These are phyloP conservation scores for Postia placenta DNA, from an alignment of 768 basidiomycete genomes.

Conservation along the genomic window DNA sequence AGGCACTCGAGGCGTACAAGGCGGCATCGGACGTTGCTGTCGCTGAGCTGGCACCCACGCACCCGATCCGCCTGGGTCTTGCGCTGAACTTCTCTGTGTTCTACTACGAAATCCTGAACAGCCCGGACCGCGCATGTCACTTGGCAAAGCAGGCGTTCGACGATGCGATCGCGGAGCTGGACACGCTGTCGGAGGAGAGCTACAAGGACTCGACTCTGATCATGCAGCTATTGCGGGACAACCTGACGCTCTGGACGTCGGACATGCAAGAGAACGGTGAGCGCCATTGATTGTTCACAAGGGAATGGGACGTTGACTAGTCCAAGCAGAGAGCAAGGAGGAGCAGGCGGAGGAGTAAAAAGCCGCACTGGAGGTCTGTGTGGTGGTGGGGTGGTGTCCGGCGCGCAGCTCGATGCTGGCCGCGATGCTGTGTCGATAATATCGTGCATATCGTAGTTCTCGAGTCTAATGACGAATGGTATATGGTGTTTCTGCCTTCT, in stretches of 20 bases:
- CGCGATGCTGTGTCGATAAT: neutral
- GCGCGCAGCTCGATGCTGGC: neutral
- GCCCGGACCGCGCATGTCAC: slow-evolving; percentile 94
- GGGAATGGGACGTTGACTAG: neutral
- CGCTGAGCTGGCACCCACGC: slow-evolving; percentile 88
- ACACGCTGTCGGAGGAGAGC: slow-evolving; percentile 94
- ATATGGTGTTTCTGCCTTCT: neutral
- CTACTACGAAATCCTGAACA: slow-evolving; percentile 98
- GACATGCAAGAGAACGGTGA: slow-evolving; percentile 89
- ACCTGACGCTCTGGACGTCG: slow-evolving; percentile 95
- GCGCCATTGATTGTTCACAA: slow-evolving; percentile 22
- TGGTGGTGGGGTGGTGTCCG: neutral
- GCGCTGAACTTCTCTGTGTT: slow-evolving; percentile 98
- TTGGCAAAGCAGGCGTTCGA: slow-evolving; percentile 98
- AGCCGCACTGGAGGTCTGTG: neutral
- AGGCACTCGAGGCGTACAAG: slow-evolving; percentile 94
- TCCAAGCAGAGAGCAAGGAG: neutral
- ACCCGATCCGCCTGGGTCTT: slow-evolving; percentile 95
- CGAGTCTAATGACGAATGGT: neutral
- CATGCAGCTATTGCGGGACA: slow-evolving; percentile 92
- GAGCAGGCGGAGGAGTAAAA: neutral
- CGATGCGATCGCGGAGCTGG: slow-evolving; percentile 96
- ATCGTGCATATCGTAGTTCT: neutral
- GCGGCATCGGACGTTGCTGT: slow-evolving; percentile 93
- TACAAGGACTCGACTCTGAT: slow-evolving; percentile 98